Conservation (phyloP, 257 asterid species). For the Capsicum baccatum region DNA sequence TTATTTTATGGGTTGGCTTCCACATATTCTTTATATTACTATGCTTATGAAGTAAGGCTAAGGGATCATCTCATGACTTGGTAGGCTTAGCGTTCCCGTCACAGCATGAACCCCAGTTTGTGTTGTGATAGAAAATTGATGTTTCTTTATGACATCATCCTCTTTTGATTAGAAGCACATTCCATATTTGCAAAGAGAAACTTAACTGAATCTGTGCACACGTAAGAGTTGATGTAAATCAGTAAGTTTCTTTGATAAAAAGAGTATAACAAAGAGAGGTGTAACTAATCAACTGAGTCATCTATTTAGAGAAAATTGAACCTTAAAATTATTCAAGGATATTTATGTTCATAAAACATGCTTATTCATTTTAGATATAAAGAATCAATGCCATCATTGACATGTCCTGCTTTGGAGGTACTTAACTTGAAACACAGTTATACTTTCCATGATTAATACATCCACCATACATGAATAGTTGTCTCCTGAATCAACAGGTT, state of each 20-base stretch:
- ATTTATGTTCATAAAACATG: too few species aligned
- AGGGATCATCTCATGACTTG: too few species aligned
- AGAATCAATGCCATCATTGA: not conserved
- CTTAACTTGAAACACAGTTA: not conserved
- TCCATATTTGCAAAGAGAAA: not conserved
- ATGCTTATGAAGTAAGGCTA: too few species aligned
- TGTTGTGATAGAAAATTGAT: not conserved
- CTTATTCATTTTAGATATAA: not conserved
- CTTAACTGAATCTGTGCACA: not conserved
- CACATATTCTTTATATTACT: too few species aligned
- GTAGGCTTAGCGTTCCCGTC: too few species aligned
- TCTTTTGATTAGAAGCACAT: not conserved
- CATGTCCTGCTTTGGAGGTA: not conserved
- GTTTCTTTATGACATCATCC: not conserved
- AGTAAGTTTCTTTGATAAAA: not conserved
- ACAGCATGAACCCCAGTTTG: too few species aligned
- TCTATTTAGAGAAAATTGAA: not conserved
- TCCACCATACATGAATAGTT: slow-evolving; percentile 17
- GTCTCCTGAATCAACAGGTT: slow-evolving; percentile 25
- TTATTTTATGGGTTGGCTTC: too few species aligned
- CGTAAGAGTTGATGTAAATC: not conserved
- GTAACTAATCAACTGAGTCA: not conserved
- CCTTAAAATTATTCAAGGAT: too few species aligned
- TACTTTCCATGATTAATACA: not conserved
- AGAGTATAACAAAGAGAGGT: not conserved